Evolutionary conservation across 2,329 filamentous ascomycete species (phyloP), one percentile per base, ranked within the genome.

Genomic region (Dothideomycetes sp.): DNA sequence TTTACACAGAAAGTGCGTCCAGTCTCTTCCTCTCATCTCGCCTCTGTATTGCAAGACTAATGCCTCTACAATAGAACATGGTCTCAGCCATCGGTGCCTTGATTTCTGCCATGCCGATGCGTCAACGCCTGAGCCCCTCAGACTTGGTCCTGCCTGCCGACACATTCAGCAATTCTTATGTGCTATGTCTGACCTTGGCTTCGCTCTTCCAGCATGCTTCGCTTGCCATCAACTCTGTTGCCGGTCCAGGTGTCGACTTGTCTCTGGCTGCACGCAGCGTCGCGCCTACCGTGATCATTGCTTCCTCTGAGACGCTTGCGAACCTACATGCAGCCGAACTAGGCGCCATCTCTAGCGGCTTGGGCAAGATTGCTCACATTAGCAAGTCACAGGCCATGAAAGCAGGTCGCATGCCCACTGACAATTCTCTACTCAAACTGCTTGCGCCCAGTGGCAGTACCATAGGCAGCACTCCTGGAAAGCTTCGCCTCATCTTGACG

Each of bases 101-200:
- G 56, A 73, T 88, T 31, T 77, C 81, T 32, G 77, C 81, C 4
- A 65, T 96, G 27, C 86, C 88, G 8, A 73, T 77, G 18, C 71
- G 70, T 33, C 83, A 94, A 54, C 80, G 84, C 44, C 67, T 95
- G 45, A 75, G 66, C 15, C 69, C 79, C 1, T 73, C 77, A 2
- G 91, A 98, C 53, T 70, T 94, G 5, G 84, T 98, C 56, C 73
- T 96, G 11, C 81, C 88, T 0, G 85, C 83, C 34, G 86, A 93
- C 51, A 78, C 82, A 4, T 76, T 96, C 34, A 79, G 82, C 5
- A 76, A 82, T 50, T 79, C 81, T 0, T 89, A 93, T 62, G 77
- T 86, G 2, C 72, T 96, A 18, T 75, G 79, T 40, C 69, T 93
- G 44, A 86, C 86, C 1, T 70, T 98, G 42, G 78, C 81, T 1